Base-by-base conservation (phyloP, 139 green algal genomes). In the Coccomyxa sp. region DNA sequence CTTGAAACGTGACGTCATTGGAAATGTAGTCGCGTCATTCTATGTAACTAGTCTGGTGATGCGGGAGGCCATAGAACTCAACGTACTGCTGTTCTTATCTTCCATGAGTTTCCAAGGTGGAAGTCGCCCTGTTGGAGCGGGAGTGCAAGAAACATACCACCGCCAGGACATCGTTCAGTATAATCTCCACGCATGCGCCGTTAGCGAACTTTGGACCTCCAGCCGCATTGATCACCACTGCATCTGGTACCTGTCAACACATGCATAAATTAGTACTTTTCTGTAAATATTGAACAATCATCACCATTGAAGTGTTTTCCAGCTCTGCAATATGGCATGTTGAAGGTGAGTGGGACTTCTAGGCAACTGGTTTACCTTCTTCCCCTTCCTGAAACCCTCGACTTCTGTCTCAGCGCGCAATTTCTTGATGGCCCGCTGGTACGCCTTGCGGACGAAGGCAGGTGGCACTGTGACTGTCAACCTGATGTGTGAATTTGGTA, bases 351-450 rank as follows among this genome's bases (percentile, higher is more conserved):
- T 51, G 38, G n/a, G 38, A 51, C 3, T 51, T 51, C 38, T 51
- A 7, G 38, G 38, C 38, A 51, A 7, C 7, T 51, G 38, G 7
- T 51, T 21, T n/a, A 86, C 83, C 87, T 78, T 76, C 23, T 90
- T 87, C 75, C 83, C 79, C 58, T 88, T 88, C 27, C 85, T 79
- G 67, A 82, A 88, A 18, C 87, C 85, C 27, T 76, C 60, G 38
- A 84, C 75, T 21, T 83, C 66, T 45, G 81, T 23, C 0, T 79
- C 68, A 31, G 83, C 81, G 10, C 82, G 76, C 10, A 82, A 31
- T 18, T 82, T 15, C 21, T 82, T 68, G 77, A 90, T 57, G 13
- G 83, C 59, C 17, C 74, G 58, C 0, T 84, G 60, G 66, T 86
- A 87, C 0, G 82, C 82, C 28, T 79, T 75, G 38, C 71, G 23